Evolutionary conservation across 257 asterid species (phyloP).

Genomic region (Galeopsis tetrahit): DNA sequence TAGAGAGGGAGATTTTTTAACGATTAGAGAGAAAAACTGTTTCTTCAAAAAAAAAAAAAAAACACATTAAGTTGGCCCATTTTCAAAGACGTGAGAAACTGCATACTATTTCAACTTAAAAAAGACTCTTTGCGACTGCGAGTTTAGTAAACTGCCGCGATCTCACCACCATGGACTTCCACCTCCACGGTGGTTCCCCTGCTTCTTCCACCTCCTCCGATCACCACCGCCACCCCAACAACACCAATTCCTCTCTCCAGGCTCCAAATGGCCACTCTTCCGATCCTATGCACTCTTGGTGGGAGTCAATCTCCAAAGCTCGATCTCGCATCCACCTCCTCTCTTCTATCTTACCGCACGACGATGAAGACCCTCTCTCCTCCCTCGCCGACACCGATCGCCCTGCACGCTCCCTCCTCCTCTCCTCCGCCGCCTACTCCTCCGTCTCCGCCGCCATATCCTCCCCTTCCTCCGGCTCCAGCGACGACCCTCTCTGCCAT

Average conservation of each 20-base stretch:
- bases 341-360: conserved; percentile 60
- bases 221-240: conserved; percentile 43
- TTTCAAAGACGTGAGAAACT: too few relatives aligned
- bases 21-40: too few relatives aligned
- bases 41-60: too few relatives aligned
- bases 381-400: conserved; percentile 89
- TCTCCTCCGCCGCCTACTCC: conserved; percentile 71
- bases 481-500: conserved; percentile 81
- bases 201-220: conserved; percentile 59
- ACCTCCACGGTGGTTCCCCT: conserved; percentile 64
- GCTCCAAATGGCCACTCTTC: conserved; percentile 41
- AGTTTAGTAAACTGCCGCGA: neutral
- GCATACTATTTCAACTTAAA: too few relatives aligned
- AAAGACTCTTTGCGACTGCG: too few relatives aligned
- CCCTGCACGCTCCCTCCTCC: conserved; percentile 91
- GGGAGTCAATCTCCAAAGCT: conserved; percentile 96
- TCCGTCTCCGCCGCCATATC: conserved; percentile 62
- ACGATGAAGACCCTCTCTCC: conserved; percentile 46
- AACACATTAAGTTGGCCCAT: too few relatives aligned
- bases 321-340: conserved; percentile 93
- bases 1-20: too few relatives aligned
- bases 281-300: conserved; percentile 92
- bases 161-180: conserved; percentile 63
- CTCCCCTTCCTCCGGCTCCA: conserved; percentile 66
- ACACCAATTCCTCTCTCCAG: conserved; percentile 21